phyloP scores from a whole-genome alignment of 306 rosid species.

The Herpetospermum pedunculosum region DNA sequence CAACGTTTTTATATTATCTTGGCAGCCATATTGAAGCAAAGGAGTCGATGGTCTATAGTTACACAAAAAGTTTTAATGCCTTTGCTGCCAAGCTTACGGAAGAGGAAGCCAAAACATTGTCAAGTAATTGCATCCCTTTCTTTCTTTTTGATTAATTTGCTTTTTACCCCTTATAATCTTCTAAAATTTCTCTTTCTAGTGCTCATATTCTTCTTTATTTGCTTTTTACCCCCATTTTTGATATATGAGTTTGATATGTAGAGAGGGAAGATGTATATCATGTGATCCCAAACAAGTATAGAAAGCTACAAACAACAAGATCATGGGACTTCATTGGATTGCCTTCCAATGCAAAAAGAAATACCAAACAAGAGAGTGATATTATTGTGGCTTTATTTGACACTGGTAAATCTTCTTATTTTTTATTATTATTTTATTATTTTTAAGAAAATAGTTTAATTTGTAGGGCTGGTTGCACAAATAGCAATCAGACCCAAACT shows the following conservation, averaged over 20 bases:
- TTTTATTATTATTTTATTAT: no score
- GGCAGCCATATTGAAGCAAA: conserved; percentile 42
- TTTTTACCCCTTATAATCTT: neutral
- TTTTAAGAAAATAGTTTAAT: no score
- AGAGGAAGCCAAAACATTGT: conserved; percentile 49
- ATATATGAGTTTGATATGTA: neutral
- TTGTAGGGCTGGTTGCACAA: no score
- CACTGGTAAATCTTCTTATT: conserved; percentile 40
- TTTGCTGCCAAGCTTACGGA: conserved; percentile 72
- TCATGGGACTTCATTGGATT: no score
- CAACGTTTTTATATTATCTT: neutral
- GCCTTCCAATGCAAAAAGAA: conserved; percentile 55
- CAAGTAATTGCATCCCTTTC: conserved; percentile 17
- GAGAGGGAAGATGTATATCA: conserved; percentile 49
- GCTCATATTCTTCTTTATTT: neutral
- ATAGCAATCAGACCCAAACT: no score
- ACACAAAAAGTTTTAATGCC: conserved; percentile 69
- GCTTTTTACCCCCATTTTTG: neutral
- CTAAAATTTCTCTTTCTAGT: neutral
- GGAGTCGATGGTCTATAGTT: conserved; percentile 64
- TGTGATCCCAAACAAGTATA: conserved; percentile 56
- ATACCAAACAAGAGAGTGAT: conserved; percentile 30
- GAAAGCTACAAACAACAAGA: no score
- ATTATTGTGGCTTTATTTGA: conserved; percentile 62
- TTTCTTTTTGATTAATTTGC: neutral